Evolutionary conservation across 2,329 filamentous ascomycete genomes (phyloP).

Genomic region (Penicillium freii): DNA sequence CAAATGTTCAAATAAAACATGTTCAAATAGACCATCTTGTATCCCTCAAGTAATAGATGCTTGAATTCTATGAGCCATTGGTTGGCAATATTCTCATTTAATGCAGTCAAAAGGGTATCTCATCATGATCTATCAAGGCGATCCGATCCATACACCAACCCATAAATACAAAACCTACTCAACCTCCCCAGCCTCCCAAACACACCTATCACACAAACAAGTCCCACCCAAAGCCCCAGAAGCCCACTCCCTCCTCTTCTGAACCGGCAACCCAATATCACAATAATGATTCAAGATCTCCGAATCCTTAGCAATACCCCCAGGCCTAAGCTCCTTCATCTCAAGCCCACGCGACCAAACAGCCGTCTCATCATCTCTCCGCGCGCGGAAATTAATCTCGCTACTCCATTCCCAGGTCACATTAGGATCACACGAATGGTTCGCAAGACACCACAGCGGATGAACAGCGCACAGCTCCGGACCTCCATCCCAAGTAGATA

Average conservation of each 20-base stretch:
- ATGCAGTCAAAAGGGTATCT: slow-evolving; percentile 19
- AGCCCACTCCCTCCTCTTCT: slow-evolving; percentile 84
- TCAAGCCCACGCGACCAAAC: slow-evolving; percentile 31
- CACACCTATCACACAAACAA: slow-evolving; percentile 82
- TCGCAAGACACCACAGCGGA: slow-evolving; percentile 92
- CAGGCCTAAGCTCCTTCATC: slow-evolving; percentile 45
- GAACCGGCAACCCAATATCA: slow-evolving; percentile 74
- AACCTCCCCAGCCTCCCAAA: slow-evolving; percentile 59
- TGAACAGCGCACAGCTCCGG: slow-evolving; percentile 93
- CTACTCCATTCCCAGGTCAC: slow-evolving; percentile 87
- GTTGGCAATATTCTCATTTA: neutral
- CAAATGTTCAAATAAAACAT: neutral
- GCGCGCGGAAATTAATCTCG: slow-evolving; percentile 41
- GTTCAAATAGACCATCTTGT: neutral
- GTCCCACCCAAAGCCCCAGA: slow-evolving; percentile 80
- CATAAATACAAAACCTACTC: slow-evolving; percentile 3
- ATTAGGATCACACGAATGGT: slow-evolving; percentile 94
- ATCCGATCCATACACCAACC: neutral
- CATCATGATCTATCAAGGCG: slow-evolving; percentile 3
- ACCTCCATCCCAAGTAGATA: slow-evolving; percentile 71
- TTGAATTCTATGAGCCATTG: neutral
- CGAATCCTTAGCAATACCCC: slow-evolving; percentile 70
- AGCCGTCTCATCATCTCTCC: slow-evolving; percentile 35
- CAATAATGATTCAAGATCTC: slow-evolving; percentile 95
- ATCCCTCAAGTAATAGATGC: neutral